Evolutionary conservation across 2,329 filamentous ascomycete genomes (phyloP).

Genomic region (Ophiognomonia clavigignenti-juglandacearum): DNA sequence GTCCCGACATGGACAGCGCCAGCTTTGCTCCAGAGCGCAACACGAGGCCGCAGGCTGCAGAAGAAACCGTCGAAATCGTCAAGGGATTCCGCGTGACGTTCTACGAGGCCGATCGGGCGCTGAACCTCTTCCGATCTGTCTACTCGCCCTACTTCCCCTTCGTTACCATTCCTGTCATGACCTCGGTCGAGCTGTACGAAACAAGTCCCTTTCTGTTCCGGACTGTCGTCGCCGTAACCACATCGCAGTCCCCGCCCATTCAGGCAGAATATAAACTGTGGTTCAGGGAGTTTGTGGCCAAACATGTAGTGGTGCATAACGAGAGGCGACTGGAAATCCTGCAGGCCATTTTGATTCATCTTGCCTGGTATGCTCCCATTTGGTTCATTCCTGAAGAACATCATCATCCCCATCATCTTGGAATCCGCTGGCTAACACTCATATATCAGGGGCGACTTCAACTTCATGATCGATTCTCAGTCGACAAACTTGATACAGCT

Average conservation of each 20-base stretch:
- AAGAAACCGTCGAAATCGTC: conserved; percentile 26
- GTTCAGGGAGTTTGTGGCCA: conserved; percentile 32
- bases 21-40: background rate
- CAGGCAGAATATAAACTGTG: conserved; percentile 30
- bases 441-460: conserved; percentile 31
- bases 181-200: conserved; percentile 26
- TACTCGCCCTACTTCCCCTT: conserved; percentile 34
- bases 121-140: conserved; percentile 29
- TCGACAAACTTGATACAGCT: conserved; percentile 35
- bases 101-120: conserved; percentile 26
- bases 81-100: conserved; percentile 31
- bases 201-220: conserved; percentile 33
- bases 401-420: background rate
- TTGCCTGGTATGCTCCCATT: conserved; percentile 29
- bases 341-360: conserved; percentile 32
- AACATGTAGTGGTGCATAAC: conserved; percentile 31
- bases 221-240: conserved; percentile 29
- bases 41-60: background rate
- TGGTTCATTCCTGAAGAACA: no score
- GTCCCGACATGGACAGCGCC: background rate
- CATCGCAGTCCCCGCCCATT: conserved; percentile 25
- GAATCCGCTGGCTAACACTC: background rate
- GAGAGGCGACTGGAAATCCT: conserved; percentile 32
- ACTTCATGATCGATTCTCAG: conserved; percentile 31
- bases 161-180: conserved; percentile 24